These are phyloP conservation scores for Cyphellophora attinorum DNA, from an alignment of 2,329 filamentous ascomycete species.

Conservation along the genomic window DNA sequence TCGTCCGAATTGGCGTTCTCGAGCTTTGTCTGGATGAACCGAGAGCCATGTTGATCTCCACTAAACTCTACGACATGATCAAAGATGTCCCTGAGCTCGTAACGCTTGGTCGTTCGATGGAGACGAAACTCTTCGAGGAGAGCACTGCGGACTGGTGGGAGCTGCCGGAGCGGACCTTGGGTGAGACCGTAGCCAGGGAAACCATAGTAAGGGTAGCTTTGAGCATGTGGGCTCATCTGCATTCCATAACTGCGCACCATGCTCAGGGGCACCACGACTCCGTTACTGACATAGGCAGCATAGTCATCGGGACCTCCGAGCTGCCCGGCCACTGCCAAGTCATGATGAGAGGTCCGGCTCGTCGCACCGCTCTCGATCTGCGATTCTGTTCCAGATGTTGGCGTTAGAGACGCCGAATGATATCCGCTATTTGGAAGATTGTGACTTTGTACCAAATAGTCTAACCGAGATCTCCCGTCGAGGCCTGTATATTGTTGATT, in stretches of 20 bases:
- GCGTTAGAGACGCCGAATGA: constrained; percentile 36
- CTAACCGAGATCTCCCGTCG: too few species aligned
- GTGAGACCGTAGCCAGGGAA: constrained; percentile 11
- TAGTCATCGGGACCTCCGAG: too few species aligned
- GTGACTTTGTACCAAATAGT: too few species aligned
- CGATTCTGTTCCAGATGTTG: constrained; percentile 27
- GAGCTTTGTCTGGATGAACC: constrained; percentile 90
- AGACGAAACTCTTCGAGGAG: constrained; percentile 72
- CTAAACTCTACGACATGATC: constrained; percentile 86
- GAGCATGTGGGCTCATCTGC: constrained; percentile 24
- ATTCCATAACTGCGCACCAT: constrained; percentile 19
- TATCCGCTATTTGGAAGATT: constrained; percentile 35
- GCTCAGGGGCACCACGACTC: constrained; percentile 22
- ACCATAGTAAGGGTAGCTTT: constrained; percentile 27
- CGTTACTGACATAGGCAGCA: too few species aligned
- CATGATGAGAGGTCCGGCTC: constrained; percentile 12
- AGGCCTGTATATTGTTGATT: too few species aligned
- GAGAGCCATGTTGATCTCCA: constrained; percentile 88
- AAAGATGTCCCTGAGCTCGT: constrained; percentile 83
- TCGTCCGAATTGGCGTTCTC: constrained; percentile 91
- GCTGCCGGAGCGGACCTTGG: constrained; percentile 4
- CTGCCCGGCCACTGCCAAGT: constrained; percentile 31
- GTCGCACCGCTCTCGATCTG: neutral
- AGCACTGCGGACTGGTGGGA: constrained; percentile 44
- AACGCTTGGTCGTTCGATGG: constrained; percentile 65